Base-by-base conservation (phyloP, 2,329 filamentous ascomycete genomes). In the Beauveria varroae region DNA sequence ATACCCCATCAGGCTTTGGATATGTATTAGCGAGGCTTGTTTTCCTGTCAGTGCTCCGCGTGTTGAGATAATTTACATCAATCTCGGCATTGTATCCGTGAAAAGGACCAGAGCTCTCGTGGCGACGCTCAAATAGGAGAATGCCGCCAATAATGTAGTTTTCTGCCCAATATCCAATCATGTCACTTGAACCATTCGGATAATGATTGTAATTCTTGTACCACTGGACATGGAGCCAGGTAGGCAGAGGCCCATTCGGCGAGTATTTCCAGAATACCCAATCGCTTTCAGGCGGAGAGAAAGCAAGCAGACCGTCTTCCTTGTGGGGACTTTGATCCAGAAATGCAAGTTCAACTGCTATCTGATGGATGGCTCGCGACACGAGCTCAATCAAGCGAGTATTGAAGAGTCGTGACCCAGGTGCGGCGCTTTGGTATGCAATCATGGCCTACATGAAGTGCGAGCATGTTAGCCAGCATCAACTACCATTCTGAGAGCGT, bases 321-420 rank as follows among this genome's bases (percentile, higher is more conserved):
- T 68, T 67, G 28, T 71, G 69, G 0, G 65, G 41, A 20, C 61
- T 62, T 0, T 64, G 60, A 7, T 68, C 66, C 2, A 67, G 52
- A 3, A 66, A 53, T 65, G 71, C 0, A 34, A 74, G 52, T 2
- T 54, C 49, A 0, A 68, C 67, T 0, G 68, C 72, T 6, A 73
- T 68, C 6, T 72, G 61, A 46, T 75, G 72, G 3, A 71, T 53
- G 2, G 68, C 62, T 28, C 67, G 30, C 0, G 69, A 71, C 5
- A 69, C 61, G 2, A 75, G 44, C 55, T 75, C 73, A 8, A 74
- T 68, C 6, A 75, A 65, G 1, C 67, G 63, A 20, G 65, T 66
- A 0, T 69, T 63, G 52, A 73, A 75, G 0, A 64, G 57, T 14
- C 63, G 52, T 7, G 71, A 71, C 3, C 63, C 67, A 1, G 52